These are phyloP conservation scores for Solanum sitiens DNA, from an alignment of 257 asterid species.

Conservation along the genomic window DNA sequence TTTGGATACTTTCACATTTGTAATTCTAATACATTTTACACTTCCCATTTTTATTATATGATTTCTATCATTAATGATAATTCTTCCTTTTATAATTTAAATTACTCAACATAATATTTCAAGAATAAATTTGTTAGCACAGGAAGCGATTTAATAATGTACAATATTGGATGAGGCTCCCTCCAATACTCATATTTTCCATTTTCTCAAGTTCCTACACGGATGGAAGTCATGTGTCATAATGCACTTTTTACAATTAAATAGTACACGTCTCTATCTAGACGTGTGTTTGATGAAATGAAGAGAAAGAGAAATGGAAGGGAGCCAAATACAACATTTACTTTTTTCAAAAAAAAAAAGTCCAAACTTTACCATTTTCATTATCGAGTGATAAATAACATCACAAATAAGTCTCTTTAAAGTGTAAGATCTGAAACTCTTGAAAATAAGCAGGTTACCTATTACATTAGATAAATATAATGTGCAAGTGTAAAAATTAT, in stretches of 20 bases:
- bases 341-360: too few relatives aligned
- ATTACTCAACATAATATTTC: too few relatives aligned
- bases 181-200: too few relatives aligned
- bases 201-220: too few relatives aligned
- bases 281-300: not conserved
- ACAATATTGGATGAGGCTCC: too few relatives aligned
- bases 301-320: too few relatives aligned
- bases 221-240: too few relatives aligned
- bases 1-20: not conserved
- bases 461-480: too few relatives aligned
- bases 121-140: not conserved
- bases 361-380: too few relatives aligned
- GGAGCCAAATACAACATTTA: not conserved
- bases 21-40: not conserved
- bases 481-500: not conserved
- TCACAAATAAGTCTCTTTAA: not conserved
- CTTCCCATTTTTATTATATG: not conserved
- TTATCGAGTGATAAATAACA: not conserved
- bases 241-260: too few relatives aligned
- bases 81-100: not conserved
- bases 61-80: not conserved
- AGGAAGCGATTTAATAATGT: not conserved
- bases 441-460: not conserved
- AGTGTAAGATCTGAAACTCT: not conserved
- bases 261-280: not conserved